phyloP scores from a whole-genome alignment of 2,329 filamentous ascomycete genomes.

The Trichoderma simmonsii region DNA sequence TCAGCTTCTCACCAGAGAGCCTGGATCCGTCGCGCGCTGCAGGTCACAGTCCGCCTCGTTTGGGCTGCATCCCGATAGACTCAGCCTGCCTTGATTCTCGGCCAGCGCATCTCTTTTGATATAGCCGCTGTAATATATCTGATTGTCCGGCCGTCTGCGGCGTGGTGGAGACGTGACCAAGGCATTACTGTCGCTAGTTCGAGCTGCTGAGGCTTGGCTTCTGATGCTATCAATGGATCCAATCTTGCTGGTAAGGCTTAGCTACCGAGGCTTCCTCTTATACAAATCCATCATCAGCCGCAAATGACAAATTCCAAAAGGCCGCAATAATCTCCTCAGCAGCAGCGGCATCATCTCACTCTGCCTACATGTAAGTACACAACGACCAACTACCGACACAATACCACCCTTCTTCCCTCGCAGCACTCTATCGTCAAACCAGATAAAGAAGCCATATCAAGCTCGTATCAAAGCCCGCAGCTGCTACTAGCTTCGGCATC shows the following conservation, averaged over 20 bases:
- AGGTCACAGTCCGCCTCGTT: not conserved
- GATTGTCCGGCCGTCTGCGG: not conserved
- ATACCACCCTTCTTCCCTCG: not conserved
- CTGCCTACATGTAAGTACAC: not conserved
- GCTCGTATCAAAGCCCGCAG: not conserved
- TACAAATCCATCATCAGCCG: not conserved
- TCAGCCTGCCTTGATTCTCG: not conserved
- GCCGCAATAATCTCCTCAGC: not conserved
- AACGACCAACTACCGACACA: not conserved
- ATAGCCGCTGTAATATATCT: not conserved
- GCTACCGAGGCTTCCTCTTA: not conserved
- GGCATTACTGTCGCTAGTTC: not conserved
- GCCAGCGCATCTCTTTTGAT: not conserved
- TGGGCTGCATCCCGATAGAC: not conserved
- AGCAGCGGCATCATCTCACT: not conserved
- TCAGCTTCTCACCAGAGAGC: not conserved
- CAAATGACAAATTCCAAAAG: not conserved
- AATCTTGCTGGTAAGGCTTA: not conserved
- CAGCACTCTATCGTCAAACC: not conserved
- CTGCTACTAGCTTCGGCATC: not conserved
- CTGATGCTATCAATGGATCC: not conserved
- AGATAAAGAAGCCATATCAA: not conserved
- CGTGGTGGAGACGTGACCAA: not conserved
- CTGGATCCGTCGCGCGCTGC: not conserved
- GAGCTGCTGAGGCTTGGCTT: not conserved